phyloP scores from a whole-genome alignment of 768 basidiomycete genomes.

The Boletus tylopilopsis region DNA sequence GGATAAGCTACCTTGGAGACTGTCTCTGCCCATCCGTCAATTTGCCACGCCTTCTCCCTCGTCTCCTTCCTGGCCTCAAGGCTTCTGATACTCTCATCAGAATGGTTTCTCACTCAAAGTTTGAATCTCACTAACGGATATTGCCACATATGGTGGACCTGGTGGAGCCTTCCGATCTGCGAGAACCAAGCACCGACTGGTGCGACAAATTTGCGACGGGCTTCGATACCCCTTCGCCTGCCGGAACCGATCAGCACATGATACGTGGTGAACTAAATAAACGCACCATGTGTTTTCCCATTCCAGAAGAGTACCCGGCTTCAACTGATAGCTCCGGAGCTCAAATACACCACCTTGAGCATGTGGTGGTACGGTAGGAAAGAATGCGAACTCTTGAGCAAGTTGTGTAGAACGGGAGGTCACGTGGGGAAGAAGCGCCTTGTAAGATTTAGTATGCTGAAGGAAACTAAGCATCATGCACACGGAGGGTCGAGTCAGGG shows the following conservation, averaged over 20 bases:
- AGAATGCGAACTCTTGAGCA: conserved; percentile 92
- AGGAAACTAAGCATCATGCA: background rate
- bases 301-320: conserved; percentile 86
- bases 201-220: conserved; percentile 79
- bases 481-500: background rate
- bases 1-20: conserved; percentile 67
- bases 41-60: conserved; percentile 88
- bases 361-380: conserved; percentile 86
- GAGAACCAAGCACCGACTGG: conserved; percentile 94
- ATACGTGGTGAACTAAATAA: background rate
- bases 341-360: conserved; percentile 92
- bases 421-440: conserved; percentile 74
- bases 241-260: conserved; percentile 5
- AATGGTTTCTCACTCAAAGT: conserved; percentile 6
- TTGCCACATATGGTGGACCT: conserved; percentile 98
- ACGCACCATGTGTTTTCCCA: conserved; percentile 91
- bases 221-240: conserved; percentile 93
- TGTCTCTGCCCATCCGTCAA: conserved; percentile 94
- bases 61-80: conserved; percentile 79
- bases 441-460: conserved; percentile 66
- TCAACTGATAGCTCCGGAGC: conserved; percentile 81
- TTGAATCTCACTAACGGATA: conserved; percentile 62
- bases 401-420: conserved; percentile 72
- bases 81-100: conserved; percentile 40
- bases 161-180: conserved; percentile 77